These are phyloP conservation scores for Ceratobasidium sp. DNA, from an alignment of 1,284 basidiomycete genomes.

Conservation along the genomic window DNA sequence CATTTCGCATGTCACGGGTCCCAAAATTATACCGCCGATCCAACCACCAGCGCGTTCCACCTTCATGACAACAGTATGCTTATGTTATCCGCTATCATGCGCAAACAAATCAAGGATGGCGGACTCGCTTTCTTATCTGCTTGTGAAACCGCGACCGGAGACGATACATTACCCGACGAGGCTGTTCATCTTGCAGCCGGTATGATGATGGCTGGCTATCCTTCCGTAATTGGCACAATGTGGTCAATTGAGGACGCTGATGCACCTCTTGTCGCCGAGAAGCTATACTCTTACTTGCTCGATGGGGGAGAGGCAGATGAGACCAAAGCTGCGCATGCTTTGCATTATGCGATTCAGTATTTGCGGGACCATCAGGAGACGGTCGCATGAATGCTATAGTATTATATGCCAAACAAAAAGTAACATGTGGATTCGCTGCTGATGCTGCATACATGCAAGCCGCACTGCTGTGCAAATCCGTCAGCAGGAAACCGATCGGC, in stretches of 20 bases:
- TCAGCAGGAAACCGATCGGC: no score
- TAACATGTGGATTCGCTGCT: no score
- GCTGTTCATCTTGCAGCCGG: constrained; percentile 25
- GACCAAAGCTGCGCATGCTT: no score
- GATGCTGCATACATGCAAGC: no score
- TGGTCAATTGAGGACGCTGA: constrained; percentile 28
- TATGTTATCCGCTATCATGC: constrained; percentile 3
- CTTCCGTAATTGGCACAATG: no score
- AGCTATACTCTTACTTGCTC: no score
- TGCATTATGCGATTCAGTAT: no score
- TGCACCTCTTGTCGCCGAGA: neutral
- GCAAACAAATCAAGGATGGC: neutral
- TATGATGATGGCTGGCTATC: constrained; percentile 21
- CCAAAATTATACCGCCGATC: constrained; percentile 15
- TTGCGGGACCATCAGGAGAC: no score
- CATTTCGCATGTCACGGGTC: constrained; percentile 30
- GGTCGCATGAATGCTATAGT: no score
- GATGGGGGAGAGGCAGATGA: no score
- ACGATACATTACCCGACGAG: constrained; percentile 18
- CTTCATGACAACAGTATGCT: constrained; percentile 1
- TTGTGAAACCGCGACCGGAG: constrained; percentile 19
- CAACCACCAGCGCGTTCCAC: neutral
- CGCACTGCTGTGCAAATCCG: no score
- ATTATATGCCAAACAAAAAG: no score
- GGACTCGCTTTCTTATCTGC: constrained; percentile 23